Base-by-base conservation (phyloP, 257 asterid genomes). In the Apocynum venetum region DNA sequence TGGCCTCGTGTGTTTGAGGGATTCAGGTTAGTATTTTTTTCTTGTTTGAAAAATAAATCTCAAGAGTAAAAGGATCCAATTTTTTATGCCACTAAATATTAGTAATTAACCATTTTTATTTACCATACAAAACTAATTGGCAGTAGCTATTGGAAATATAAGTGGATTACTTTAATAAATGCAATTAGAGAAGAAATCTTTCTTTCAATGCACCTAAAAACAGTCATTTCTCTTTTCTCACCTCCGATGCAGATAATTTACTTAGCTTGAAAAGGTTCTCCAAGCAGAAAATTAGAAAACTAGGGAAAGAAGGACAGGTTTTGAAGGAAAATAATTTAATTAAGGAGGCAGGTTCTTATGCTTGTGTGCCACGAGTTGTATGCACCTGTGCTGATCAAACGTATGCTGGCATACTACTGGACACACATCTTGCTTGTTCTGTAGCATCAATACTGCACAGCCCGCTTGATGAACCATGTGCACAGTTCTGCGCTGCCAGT, bases 221-320 rank as follows among this genome's bases (percentile, higher is more conserved):
- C 13, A 15, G 20, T 4, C 40, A 70, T 35, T 59, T 74, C 38
- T 10, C 20, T 61, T 40, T 15, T 31, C 3, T 65, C 36, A 46
- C 36, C 71, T 74, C 60, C 64, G 73, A 73, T 80, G 86, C 91
- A 94, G 98, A 92, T 65, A 91, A 83, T 48, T 78, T 91, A 82
- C 91, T 92, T 79, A 94, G 89, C 81, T 83, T 94, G 84, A 92
- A 94, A 88, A 89, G 98, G 84, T 94, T 91, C 86, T 89, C 96
- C 72, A 92, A 91, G 92, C 86, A 82, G 79, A 92, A 91, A 83
- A 87, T 94, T 40, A 87, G 84, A 82, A 84, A 79, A 78, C 97
- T 94, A 65, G 97, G 96, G 76, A 92, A 90, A 83, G 95, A 89
- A 89, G 88, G 78, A 40, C 85, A 84, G 73, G 92, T 92, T 72